These are phyloP conservation scores for Inosperma sp. DNA, from an alignment of 768 basidiomycete genomes.

Conservation along the genomic window DNA sequence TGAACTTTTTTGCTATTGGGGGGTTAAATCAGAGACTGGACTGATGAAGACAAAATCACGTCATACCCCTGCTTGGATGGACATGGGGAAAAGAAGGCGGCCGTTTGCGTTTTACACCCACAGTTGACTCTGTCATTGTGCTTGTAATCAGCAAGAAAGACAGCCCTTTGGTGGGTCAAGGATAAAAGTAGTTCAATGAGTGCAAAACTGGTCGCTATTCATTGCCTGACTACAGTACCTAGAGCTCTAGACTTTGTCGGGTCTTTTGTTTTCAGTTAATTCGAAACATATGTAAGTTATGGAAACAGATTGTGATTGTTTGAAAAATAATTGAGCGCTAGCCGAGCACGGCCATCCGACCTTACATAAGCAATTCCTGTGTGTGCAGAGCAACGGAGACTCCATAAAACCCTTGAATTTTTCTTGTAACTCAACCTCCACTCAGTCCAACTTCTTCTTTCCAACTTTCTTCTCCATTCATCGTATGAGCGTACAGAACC, in stretches of 20 bases:
- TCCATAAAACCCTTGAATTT: constrained; percentile 25
- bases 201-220: constrained; percentile 15
- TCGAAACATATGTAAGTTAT: no score
- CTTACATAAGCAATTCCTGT: constrained; percentile 22
- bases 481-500: constrained; percentile 96
- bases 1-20: constrained; percentile 68
- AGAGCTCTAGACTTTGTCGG: no score
- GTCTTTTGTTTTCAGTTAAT: no score
- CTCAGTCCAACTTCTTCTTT: constrained; percentile 40
- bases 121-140: constrained; percentile 18
- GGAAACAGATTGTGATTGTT: no score
- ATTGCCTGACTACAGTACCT: no score
- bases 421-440: constrained; percentile 29
- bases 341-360: no score
- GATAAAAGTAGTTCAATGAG: constrained; percentile 9
- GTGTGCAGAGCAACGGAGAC: constrained; percentile 7
- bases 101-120: constrained; percentile 44
- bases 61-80: constrained; percentile 57
- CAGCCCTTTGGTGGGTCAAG: neutral
- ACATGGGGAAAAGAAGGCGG: constrained; percentile 71
- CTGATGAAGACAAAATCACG: neutral
- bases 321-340: no score
- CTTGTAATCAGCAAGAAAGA: no score
- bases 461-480: constrained; percentile 37
- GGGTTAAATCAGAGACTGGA: neutral